phyloP scores from a whole-genome alignment of 192 early-diverging fungal genomes.

The Backusella westeae region DNA sequence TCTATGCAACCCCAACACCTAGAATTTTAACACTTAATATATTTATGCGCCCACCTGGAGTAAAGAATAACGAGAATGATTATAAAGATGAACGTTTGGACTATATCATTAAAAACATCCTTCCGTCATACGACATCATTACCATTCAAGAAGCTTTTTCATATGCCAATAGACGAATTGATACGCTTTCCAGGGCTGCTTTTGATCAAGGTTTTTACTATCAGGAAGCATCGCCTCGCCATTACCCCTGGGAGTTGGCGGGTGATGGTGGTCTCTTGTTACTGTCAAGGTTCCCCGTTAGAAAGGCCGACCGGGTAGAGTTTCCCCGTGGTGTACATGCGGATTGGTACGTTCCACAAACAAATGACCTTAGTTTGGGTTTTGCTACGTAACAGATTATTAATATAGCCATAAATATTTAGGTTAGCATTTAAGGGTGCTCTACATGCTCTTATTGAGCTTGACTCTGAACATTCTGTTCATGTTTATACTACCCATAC shows the following conservation, averaged over 20 bases:
- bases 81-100: conserved; percentile 76
- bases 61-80: conserved; percentile 70
- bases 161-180: conserved; percentile 59
- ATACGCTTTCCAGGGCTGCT: conserved; percentile 56
- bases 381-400: neutral
- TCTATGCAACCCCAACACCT: conserved; percentile 17
- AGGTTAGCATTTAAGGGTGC: conserved; percentile 71
- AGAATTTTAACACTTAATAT: conserved; percentile 67
- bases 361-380: neutral
- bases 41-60: conserved; percentile 69
- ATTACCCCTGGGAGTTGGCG: conserved; percentile 55
- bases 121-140: conserved; percentile 72
- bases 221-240: conserved; percentile 53
- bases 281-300: conserved; percentile 68
- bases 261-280: conserved; percentile 79
- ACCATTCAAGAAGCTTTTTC: conserved; percentile 82
- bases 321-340: conserved; percentile 65
- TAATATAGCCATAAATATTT: neutral
- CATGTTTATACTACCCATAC: conserved; percentile 85
- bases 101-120: conserved; percentile 61
- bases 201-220: conserved; percentile 67
- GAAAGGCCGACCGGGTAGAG: conserved; percentile 49
- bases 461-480: conserved; percentile 43
- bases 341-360: conserved; percentile 56
- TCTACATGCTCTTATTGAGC: conserved; percentile 66